phyloP scores from a whole-genome alignment of 106 monocot genomes.

The Dactylorhiza incarnata region DNA sequence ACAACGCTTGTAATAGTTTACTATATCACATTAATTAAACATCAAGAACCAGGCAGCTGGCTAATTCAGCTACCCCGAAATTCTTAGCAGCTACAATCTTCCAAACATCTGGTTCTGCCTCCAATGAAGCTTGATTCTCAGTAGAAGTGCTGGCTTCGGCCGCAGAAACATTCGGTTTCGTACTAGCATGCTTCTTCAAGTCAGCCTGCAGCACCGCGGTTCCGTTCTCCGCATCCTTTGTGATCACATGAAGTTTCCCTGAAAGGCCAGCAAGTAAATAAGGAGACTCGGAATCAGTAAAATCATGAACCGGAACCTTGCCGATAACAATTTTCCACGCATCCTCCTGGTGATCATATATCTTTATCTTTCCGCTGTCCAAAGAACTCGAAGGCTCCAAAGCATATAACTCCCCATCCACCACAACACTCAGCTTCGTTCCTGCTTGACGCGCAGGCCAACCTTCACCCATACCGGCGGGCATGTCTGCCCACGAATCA shows the following conservation, averaged over 20 bases:
- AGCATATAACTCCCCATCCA: conserved; percentile 61
- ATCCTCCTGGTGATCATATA: conserved; percentile 59
- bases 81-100: conserved; percentile 54
- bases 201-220: conserved; percentile 54
- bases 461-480: conserved; percentile 87
- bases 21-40: conserved; percentile 1
- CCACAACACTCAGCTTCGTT: conserved; percentile 73
- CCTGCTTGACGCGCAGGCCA: conserved; percentile 94
- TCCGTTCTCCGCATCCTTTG: conserved; percentile 39
- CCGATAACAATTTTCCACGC: conserved; percentile 50
- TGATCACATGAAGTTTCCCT: conserved; percentile 80
- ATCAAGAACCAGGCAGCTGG: conserved; percentile 79
- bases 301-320: conserved; percentile 57
- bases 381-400: conserved; percentile 64
- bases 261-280: conserved; percentile 71
- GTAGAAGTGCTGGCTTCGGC: not conserved
- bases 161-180: conserved; percentile 14
- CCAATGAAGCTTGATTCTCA: conserved; percentile 8
- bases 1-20: not conserved
- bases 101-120: conserved; percentile 38
- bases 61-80: conserved; percentile 64
- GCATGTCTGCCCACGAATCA: conserved; percentile 69
- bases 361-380: conserved; percentile 65
- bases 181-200: conserved; percentile 16
- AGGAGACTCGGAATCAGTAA: conserved; percentile 59